Conservation (phyloP, 495 filamentous ascomycete species). For the Tuber brumale region DNA sequence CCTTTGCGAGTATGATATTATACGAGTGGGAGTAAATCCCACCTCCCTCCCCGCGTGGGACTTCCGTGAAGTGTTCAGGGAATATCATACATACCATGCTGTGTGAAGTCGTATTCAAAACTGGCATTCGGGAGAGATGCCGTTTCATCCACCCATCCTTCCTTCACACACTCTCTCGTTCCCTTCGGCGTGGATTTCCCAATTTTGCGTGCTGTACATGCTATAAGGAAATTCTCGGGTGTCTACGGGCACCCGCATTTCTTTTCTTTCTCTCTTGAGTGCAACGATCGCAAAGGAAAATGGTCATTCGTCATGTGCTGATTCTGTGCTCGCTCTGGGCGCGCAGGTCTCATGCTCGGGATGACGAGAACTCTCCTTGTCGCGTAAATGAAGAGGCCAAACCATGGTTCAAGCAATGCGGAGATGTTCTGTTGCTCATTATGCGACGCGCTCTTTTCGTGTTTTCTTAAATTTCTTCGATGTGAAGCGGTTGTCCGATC, state of each 20-base stretch:
- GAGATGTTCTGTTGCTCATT: neutral
- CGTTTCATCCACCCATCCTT: neutral
- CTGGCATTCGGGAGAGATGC: neutral
- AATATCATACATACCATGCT: neutral
- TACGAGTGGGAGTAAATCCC: neutral
- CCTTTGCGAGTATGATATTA: neutral
- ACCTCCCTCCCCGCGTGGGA: neutral
- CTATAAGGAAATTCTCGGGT: neutral
- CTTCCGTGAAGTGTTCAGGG: neutral
- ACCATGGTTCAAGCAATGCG: neutral
- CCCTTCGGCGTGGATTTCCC: neutral
- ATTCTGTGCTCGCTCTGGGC: neutral
- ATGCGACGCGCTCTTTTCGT: neutral
- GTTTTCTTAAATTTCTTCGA: no score
- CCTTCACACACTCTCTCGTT: neutral
- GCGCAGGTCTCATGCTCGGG: no score
- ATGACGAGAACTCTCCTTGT: neutral
- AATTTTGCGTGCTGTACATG: neutral
- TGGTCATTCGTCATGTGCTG: neutral
- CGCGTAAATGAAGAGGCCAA: neutral
- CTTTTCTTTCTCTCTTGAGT: no score
- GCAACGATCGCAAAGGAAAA: neutral
- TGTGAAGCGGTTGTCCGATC: neutral
- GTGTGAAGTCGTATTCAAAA: neutral
- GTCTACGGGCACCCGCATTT: neutral